Evolutionary conservation across 2,329 filamentous ascomycete species (phyloP), one percentile per base, ranked within the genome.

Genomic region (Rhynchosporium agropyri): DNA sequence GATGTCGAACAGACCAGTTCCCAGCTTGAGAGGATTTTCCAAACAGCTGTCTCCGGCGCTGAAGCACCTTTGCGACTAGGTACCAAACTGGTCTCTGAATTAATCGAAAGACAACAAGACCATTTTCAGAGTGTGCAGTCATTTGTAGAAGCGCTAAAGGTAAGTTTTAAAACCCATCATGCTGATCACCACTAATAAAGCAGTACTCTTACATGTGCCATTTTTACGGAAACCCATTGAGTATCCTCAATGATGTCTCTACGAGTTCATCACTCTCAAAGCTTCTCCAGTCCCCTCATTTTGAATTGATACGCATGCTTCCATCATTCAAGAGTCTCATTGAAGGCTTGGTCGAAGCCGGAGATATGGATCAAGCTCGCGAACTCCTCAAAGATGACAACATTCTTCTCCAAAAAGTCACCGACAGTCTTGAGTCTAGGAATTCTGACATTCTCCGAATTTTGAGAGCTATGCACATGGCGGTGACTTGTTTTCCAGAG

Each of bases 181-280:
- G 20, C 4, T 38, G 5, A 55, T 6, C 33, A n/a, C 42, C 71
- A 45, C 72, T 57, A 53, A 50, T 20, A 33, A 26, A 65, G 38
- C 74, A 91, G 84, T 95, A 94, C 76, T 86, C 88, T 0, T 92
- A 92, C 72, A 93, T 96, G 90, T 91, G 88, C 62, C 89, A 92
- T 73, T 94, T 91, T 72, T 94, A 91, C 69, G 89, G 89, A 45
- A 94, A 92, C 69, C 85, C 89, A 0, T 78, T 92, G 3, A 91
- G 87, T 65, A 74, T 91, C 3, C 80, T 94, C 40, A 75, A 87
- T 28, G 71, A 73, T n/a, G 70, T 50, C 67, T 74, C 33, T 6
- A 63, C 71, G 15, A 66, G 73, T 13, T 61, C 78, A 1, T 67
- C 69, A 8, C 68, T 78, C n/a, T 46, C 43, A 3, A 50, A 65